A percentile compares a stretch with the other conserved stretches of the same genome.
These are phyloP conservation scores for Magnolia sinica DNA, from an alignment of 164 flowering plant genomes.

Conservation along the genomic window DNA sequence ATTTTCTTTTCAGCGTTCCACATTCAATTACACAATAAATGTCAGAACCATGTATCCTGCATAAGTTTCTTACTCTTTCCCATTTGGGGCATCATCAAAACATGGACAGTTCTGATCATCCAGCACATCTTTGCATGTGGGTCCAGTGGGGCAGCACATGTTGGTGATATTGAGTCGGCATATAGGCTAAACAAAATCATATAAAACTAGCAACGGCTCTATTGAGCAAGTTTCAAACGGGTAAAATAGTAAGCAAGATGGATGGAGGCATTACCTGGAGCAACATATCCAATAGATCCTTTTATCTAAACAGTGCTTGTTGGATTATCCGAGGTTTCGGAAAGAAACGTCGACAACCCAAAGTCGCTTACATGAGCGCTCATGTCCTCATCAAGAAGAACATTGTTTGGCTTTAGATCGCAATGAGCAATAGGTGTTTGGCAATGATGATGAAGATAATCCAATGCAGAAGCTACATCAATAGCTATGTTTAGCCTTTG, in stretches of 20 bases:
- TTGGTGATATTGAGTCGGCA: too few relatives aligned
- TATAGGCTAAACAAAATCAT: too few relatives aligned
- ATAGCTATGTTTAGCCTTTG: background rate
- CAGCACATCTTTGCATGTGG: too few relatives aligned
- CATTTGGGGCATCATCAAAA: too few relatives aligned
- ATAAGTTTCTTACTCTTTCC: too few relatives aligned
- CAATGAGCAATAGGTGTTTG: background rate
- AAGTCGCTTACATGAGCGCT: background rate
- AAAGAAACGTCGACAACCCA: background rate
- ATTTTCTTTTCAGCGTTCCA: too few relatives aligned
- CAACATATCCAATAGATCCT: slow-evolving; percentile 36
- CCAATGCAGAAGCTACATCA: background rate
- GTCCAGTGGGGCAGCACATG: too few relatives aligned
- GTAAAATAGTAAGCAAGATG: background rate
- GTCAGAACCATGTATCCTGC: too few relatives aligned
- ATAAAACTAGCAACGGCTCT: too few relatives aligned
- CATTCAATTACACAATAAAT: too few relatives aligned
- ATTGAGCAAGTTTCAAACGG: too few relatives aligned
- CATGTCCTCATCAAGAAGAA: background rate
- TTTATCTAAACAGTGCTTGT: slow-evolving; percentile 19
- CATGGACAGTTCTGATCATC: too few relatives aligned
- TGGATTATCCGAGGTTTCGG: background rate
- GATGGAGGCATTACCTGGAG: background rate
- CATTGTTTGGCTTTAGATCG: background rate
- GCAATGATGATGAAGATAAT: background rate